These are phyloP conservation scores for Sarocladium kiliense DNA, from an alignment of 2,329 filamentous ascomycete genomes.

Conservation along the genomic window DNA sequence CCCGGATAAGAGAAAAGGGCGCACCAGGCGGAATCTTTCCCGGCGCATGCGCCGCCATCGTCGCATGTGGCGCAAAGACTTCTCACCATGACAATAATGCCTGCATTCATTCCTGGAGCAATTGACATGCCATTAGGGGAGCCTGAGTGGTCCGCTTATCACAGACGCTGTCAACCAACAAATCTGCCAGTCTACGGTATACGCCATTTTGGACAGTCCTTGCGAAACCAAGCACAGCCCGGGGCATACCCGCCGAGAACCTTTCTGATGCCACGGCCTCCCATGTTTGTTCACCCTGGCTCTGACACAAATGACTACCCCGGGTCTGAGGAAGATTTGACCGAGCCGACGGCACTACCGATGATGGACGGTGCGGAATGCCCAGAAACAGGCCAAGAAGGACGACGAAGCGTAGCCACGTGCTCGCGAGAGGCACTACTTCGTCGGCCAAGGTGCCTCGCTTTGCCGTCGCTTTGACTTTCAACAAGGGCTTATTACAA, in stretches of 20 bases:
- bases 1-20: neutral
- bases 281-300: neutral
- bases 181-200: neutral
- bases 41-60: neutral
- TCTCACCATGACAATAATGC: neutral
- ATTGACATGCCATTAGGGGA: neutral
- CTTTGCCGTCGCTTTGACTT: neutral
- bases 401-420: neutral
- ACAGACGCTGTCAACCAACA: neutral
- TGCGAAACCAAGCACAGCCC: neutral
- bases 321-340: neutral
- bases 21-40: neutral
- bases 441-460: neutral
- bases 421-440: neutral
- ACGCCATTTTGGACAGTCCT: neutral
- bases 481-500: neutral
- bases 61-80: neutral
- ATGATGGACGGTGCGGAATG: neutral
- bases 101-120: neutral
- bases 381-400: neutral
- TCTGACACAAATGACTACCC: neutral
- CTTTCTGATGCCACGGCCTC: neutral
- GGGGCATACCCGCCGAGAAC: neutral
- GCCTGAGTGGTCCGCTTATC: conserved; percentile 4
- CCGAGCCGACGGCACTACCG: conserved; percentile 3